Evolutionary conservation across 495 filamentous ascomycete species (phyloP).

Genomic region (Xylaria palmicola): DNA sequence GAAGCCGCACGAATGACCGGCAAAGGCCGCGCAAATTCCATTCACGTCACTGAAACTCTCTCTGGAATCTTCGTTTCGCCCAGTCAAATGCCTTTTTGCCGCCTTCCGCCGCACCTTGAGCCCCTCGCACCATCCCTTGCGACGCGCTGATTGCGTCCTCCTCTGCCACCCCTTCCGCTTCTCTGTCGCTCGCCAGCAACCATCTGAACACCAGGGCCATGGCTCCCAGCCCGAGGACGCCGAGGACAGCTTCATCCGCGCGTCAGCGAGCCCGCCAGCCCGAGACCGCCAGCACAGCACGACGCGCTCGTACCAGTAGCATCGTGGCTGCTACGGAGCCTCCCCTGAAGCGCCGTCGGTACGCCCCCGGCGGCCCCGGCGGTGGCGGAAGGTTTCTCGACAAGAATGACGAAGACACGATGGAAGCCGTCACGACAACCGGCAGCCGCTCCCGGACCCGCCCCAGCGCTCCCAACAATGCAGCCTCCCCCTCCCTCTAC

Average conservation of each 20-base stretch:
- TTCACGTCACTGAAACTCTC: not conserved
- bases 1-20: constrained; percentile 15
- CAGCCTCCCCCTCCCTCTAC: constrained; percentile 41
- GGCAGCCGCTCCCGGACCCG: constrained; percentile 35
- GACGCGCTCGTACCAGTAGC: constrained; percentile 35
- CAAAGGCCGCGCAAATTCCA: not conserved
- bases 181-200: constrained; percentile 24
- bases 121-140: constrained; percentile 33
- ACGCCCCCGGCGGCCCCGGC: constrained; percentile 77
- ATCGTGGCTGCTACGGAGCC: constrained; percentile 51
- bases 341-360: constrained; percentile 54
- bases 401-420: constrained; percentile 54
- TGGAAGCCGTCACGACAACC: constrained; percentile 35
- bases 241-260: constrained; percentile 36
- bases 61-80: constrained; percentile 6
- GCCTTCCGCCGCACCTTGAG: constrained; percentile 24
- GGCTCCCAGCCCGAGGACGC: constrained; percentile 45
- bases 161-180: constrained; percentile 20
- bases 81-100: constrained; percentile 36
- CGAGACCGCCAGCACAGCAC: constrained; percentile 41
- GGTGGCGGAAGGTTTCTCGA: constrained; percentile 77
- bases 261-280: constrained; percentile 46
- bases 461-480: constrained; percentile 32
- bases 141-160: constrained; percentile 33
- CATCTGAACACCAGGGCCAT: constrained; percentile 26